A percentile compares a stretch with the other conserved stretches of the same genome.
Conservation (phyloP, 23 red algal genomes). For the Agarophyton chilense region DNA sequence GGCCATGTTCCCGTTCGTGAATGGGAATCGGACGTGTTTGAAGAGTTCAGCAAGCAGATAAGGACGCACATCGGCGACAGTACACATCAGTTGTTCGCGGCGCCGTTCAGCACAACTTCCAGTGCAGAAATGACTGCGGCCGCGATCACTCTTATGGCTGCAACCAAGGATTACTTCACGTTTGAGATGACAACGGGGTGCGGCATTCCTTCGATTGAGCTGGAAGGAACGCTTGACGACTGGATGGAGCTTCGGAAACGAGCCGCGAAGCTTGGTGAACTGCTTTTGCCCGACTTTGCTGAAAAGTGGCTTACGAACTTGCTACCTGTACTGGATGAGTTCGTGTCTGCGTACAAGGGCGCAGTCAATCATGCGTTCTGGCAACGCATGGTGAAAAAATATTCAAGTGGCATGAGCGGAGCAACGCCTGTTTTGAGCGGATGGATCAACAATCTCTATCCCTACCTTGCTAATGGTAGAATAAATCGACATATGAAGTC, state of each 20-base stretch:
- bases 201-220: neutral
- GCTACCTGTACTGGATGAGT: constrained; percentile 3
- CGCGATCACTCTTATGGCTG: neutral
- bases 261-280: neutral
- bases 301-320: neutral
- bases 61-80: neutral
- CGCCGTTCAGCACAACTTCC: neutral
- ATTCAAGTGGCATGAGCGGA: neutral
- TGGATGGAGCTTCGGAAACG: neutral
- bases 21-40: neutral
- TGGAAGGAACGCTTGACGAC: neutral
- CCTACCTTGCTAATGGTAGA: neutral
- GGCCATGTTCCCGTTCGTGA: neutral
- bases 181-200: neutral
- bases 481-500: neutral
- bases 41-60: neutral
- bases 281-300: neutral
- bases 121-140: neutral
- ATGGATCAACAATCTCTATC: constrained; percentile 4
- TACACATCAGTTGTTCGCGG: neutral
- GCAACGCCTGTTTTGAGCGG: neutral
- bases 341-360: neutral
- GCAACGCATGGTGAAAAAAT: constrained; percentile 6
- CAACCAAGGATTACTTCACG: neutral
- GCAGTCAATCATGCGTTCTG: neutral